A percentile compares a stretch with the other conserved stretches of the same genome.
Conservation (phyloP, 805 yeast species). For the Saturnispora galanensis region DNA sequence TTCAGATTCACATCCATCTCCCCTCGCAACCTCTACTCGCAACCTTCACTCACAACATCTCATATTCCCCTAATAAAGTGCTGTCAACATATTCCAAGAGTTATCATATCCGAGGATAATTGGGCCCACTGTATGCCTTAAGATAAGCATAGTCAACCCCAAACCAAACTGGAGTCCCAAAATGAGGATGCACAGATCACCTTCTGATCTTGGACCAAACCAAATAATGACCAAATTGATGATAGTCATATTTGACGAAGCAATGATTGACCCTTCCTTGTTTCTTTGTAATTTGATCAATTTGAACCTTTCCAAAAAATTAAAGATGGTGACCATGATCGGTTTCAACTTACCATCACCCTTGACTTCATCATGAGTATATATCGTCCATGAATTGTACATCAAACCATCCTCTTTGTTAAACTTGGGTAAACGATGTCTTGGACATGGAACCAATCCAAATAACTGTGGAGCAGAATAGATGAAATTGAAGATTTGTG, state of each 20-base stretch:
- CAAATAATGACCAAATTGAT: slow-evolving; percentile 76
- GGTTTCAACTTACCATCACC: slow-evolving; percentile 23
- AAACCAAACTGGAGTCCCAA: slow-evolving; percentile 51
- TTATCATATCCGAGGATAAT: slow-evolving; percentile 87
- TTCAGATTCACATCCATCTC: too few species aligned
- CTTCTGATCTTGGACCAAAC: slow-evolving; percentile 89
- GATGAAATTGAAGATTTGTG: slow-evolving; percentile 83
- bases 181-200: slow-evolving; percentile 51
- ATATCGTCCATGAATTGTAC: slow-evolving; percentile 57
- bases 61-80: slow-evolving; percentile 14
- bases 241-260: slow-evolving; percentile 74
- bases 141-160: slow-evolving; percentile 57
- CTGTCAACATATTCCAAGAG: slow-evolving; percentile 32
- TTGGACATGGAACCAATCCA: slow-evolving; percentile 82
- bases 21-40: background rate
- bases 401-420: slow-evolving; percentile 58
- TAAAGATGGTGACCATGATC: slow-evolving; percentile 29
- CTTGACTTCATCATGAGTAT: slow-evolving; percentile 25
- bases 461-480: slow-evolving; percentile 91
- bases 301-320: slow-evolving; percentile 36
- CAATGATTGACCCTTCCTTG: slow-evolving; percentile 23
- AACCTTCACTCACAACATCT: background rate
- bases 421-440: slow-evolving; percentile 85
- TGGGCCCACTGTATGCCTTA: slow-evolving; percentile 79
- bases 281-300: slow-evolving; percentile 36